Evolutionary conservation across 1,139 yeast species (phyloP), one percentile per base, ranked within the genome.

Genomic region (Casaregolazyma suthepensis): DNA sequence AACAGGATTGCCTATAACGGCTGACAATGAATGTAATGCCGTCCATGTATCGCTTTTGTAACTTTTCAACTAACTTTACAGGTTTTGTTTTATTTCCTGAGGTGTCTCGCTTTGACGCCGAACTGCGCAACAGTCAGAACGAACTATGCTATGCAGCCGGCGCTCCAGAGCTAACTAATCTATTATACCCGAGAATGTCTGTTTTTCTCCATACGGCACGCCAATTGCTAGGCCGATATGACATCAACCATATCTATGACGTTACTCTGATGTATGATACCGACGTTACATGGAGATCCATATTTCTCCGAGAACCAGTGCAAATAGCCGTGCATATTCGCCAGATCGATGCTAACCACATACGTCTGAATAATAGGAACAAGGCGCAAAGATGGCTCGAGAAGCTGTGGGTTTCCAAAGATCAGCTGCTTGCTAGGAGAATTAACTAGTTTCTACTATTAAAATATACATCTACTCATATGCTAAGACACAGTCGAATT

Each of bases 301-400:
- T 58, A 1, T 18, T 63, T 65, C 70, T 31, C 69, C 71, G 38
- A 75, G 75, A 13, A 70, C 76, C 43, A 17, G 23, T 37, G 1
- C 38, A 37, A 19, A 46, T 49, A 2, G 37, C 42, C 17, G 45
- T 48, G 5, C 29, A 51, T 7, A 19, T 45, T 2, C 45, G 46
- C 50, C 38, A 66, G 75, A 9, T 31, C 6, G 17, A 2, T 60
- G 51, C 52, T 9, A 73, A 83, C 1, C 68, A 74, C 43, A 71
- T 87, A 7, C 77, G 80, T 61, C 73, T 85, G 23, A 74, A 72
- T 48, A 72, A 77, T 20, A 75, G 74, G 60, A 66, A 76, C 10
- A 56, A 50, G 17, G 50, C 61, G 38, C 63, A 64, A 31, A 58
- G 57, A 38, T 65, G 68, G 68, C 59, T 65, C n/a, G 67, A 65